Evolutionary conservation across 768 basidiomycete genomes (phyloP).

Genomic region (Phanerodontia chrysosporium): DNA sequence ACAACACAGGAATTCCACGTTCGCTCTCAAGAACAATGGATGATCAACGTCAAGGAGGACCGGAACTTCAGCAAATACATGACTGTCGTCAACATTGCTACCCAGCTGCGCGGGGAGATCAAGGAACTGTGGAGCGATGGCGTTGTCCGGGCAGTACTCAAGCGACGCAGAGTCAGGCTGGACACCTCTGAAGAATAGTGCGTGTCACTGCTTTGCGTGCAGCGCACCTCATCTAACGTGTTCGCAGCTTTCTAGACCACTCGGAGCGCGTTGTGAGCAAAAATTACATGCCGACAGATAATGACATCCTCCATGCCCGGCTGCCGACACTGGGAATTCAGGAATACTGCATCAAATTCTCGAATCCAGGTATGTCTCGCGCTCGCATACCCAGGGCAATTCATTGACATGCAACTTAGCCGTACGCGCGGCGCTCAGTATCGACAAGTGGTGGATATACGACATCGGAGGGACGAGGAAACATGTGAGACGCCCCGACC

Average conservation of each 20-base stretch:
- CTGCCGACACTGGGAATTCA: conserved; percentile 76
- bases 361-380: conserved; percentile 32
- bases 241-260: conserved; percentile 62
- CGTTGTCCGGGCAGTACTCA: conserved; percentile 45
- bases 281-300: conserved; percentile 67
- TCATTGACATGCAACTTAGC: neutral
- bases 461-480: conserved; percentile 78
- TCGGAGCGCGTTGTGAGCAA: conserved; percentile 57
- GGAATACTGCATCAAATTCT: conserved; percentile 65
- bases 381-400: no score
- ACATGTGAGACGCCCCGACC: conserved; percentile 36
- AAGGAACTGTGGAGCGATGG: conserved; percentile 58
- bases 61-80: conserved; percentile 27
- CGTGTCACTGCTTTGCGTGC: neutral
- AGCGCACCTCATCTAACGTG: neutral
- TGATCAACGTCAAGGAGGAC: neutral
- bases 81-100: conserved; percentile 46
- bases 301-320: conserved; percentile 76
- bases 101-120: conserved; percentile 54
- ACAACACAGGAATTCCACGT: neutral
- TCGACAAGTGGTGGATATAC: conserved; percentile 63
- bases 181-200: conserved; percentile 66
- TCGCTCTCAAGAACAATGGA: neutral
- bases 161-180: conserved; percentile 42
- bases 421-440: neutral